phyloP scores from a whole-genome alignment of 1,139 yeast genomes.

The Spathaspora sp. region DNA sequence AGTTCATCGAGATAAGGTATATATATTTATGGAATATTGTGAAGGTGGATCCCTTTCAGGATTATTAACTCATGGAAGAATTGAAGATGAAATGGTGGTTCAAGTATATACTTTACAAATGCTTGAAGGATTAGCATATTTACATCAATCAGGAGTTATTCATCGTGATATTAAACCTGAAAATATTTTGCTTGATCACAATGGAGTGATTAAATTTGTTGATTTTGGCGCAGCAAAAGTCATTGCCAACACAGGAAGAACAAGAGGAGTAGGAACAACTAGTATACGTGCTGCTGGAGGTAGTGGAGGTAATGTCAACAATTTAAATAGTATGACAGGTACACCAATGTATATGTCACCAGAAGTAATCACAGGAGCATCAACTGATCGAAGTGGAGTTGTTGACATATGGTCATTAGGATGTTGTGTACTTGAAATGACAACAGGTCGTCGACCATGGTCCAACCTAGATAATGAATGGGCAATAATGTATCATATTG shows the following conservation, averaged over 20 bases:
- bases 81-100: constrained; percentile 91
- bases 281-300: constrained; percentile 12
- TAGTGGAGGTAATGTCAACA: constrained; percentile 16
- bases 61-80: constrained; percentile 78
- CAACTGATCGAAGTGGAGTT: constrained; percentile 65
- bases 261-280: constrained; percentile 22
- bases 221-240: constrained; percentile 98
- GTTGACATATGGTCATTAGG: constrained; percentile 86
- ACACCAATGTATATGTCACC: constrained; percentile 99
- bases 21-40: constrained; percentile 96
- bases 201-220: constrained; percentile 91
- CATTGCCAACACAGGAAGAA: constrained; percentile 68
- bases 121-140: constrained; percentile 92
- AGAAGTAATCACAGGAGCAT: constrained; percentile 84
- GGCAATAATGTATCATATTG: constrained; percentile 98
- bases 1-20: constrained; percentile 93
- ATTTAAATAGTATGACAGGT: constrained; percentile 70
- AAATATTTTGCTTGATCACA: constrained; percentile 84
- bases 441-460: constrained; percentile 84
- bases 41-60: constrained; percentile 93
- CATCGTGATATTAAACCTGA: constrained; percentile 98
- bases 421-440: constrained; percentile 80
- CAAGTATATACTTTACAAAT: constrained; percentile 90
- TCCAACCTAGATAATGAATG: constrained; percentile 93
- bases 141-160: constrained; percentile 94